Evolutionary conservation across 2,329 filamentous ascomycete genomes (phyloP).

Genomic region (Fusarium staphyleae): DNA sequence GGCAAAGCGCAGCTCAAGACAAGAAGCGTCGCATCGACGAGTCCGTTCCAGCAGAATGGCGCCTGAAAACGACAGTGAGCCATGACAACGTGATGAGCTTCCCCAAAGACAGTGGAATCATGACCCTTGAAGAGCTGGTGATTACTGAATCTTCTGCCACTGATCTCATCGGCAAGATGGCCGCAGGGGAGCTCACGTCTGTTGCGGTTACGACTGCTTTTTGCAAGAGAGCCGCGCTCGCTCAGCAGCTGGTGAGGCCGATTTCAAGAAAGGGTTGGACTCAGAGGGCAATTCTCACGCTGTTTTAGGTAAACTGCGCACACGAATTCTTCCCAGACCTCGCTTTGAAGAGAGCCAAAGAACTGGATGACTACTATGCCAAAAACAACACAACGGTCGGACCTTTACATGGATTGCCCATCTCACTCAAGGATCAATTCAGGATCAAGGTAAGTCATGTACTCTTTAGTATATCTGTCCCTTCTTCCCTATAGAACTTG

Average conservation of each 20-base stretch:
- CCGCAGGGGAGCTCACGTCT: conserved; percentile 44
- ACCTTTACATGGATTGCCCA: conserved; percentile 68
- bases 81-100: conserved; percentile 9
- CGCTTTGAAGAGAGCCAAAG: conserved; percentile 54
- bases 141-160: conserved; percentile 61
- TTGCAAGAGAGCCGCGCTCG: conserved; percentile 57
- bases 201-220: conserved; percentile 60
- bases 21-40: conserved; percentile 19
- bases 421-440: conserved; percentile 59
- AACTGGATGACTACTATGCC: conserved; percentile 55
- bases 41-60: conserved; percentile 19
- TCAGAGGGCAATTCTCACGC: not conserved
- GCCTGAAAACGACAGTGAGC: not conserved
- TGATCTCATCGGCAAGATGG: conserved; percentile 47
- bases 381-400: conserved; percentile 55
- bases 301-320: conserved; percentile 51
- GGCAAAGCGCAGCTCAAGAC: conserved; percentile 11
- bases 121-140: conserved; percentile 57
- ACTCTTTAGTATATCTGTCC: too few species aligned
- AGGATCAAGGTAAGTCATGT: conserved; percentile 34
- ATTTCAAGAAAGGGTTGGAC: not conserved
- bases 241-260: conserved; percentile 59
- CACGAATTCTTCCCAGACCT: conserved; percentile 57
- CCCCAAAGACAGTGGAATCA: conserved; percentile 50
- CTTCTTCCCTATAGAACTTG: too few species aligned